Base-by-base conservation (phyloP, 1,139 yeast species). In the Zygosaccharomyces sapae region DNA sequence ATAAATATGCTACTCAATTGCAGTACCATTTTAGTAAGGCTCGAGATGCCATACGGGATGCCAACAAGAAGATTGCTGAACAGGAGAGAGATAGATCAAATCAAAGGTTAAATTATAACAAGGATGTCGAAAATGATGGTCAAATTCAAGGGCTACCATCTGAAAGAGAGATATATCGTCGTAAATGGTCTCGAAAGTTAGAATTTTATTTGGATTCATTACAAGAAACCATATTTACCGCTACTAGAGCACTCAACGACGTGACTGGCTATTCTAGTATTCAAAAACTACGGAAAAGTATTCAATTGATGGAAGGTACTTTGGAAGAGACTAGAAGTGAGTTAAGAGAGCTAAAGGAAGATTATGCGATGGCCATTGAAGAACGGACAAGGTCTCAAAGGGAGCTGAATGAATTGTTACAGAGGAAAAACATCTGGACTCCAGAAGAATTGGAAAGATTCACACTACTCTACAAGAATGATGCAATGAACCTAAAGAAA, bases 261-360 rank as follows among this genome's bases (percentile, higher is more conserved):
- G 83, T 89, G 8, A 92, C 98, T 0, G 99, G 98, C 0, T 94
- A 94, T 65, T 77, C 92, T 0, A 75, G 84, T 9, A 87, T 94
- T 49, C 96, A 87, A 58, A 71, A 74, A 50, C 69, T 90, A 57
- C 85, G 88, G 66, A 65, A 72, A 33, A 68, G 78, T 1, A 88
- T 88, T 25, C 81, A 77, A 16, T 59, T 57, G 50, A 55, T 77
- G 57, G 83, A 79, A 54, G 56, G 58, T 8, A 79, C 76, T 34
- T 67, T 88, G 41, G 69, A 71, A 42, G 63, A 63, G 0, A 70
- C 80, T 2, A 79, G 87, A 51, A 69, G 68, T 0, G 62, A 68
- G 1, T 80, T 86, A 4, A 73, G 72, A 38, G 44, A 46, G 0
- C 72, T 79, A 9, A 88, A 86, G 58, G 65, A 63, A 0, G 62